Evolutionary conservation across 192 early-diverging fungal species (phyloP), one percentile per base, ranked within the genome.

Genomic region (Geosiphon pyriformis): DNA sequence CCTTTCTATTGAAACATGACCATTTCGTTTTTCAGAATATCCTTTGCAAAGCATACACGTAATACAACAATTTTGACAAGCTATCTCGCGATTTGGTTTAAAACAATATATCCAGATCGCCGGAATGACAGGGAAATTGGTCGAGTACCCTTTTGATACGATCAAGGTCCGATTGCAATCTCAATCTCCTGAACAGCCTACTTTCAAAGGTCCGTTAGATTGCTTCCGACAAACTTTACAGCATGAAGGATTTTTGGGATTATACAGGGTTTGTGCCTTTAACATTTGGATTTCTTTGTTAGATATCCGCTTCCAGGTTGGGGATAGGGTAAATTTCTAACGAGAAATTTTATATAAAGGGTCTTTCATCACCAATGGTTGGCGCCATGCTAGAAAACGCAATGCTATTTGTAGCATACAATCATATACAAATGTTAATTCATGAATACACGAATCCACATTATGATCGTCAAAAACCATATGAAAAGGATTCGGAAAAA

Each of bases 71-170:
- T n/a, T n/a, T n/a, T n/a, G n/a, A n/a, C n/a, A n/a, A n/a, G n/a
- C n/a, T n/a, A n/a, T n/a, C n/a, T n/a, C n/a, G n/a, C n/a, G n/a
- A n/a, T n/a, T n/a, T n/a, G n/a, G n/a, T n/a, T n/a, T n/a, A n/a
- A n/a, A n/a, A n/a, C n/a, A 42, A 10, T 42, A 6, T 42, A 42
- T 11, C 27, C 59, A 92, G 90, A 66, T 94, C 15, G 86, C 92
- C 3, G 96, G 96, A 29, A 86, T 96, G 65, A 81, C 87, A 23
- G 96, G 92, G 75, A 95, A 95, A 82, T 80, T 92, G 62, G 86
- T 98, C 68, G 95, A 98, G 74, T 96, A 91, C 59, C 95, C 96
- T 2, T 96, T 96, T 72, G 95, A 96, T 78, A 95, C 94, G 2
- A 78, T 96, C 77, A 93, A 96, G 58, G 94, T 97, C 10, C 90